Percentiles rank a stretch among this genome's conserved stretches.
phyloP scores from a whole-genome alignment of 2,329 filamentous ascomycete genomes.

The Xylaria sp. region DNA sequence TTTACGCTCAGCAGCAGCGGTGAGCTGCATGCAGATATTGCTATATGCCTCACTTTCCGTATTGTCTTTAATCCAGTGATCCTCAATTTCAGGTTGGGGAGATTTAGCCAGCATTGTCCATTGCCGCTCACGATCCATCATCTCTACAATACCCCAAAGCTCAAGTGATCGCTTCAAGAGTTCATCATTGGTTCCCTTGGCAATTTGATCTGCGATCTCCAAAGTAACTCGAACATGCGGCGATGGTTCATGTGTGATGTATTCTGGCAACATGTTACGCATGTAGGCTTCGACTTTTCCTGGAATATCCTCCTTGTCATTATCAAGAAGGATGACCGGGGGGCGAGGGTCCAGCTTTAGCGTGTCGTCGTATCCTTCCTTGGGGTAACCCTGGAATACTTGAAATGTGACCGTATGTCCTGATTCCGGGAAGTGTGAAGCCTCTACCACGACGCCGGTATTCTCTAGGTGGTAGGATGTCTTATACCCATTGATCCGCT shows the following conservation, averaged over 20 bases:
- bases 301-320: slow-evolving; percentile 69
- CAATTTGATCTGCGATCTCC: slow-evolving; percentile 59
- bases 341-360: slow-evolving; percentile 45
- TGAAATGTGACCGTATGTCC: slow-evolving; percentile 57
- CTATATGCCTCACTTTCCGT: slow-evolving; percentile 67
- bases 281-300: slow-evolving; percentile 69
- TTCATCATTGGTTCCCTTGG: slow-evolving; percentile 61
- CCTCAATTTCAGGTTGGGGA: slow-evolving; percentile 53
- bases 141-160: slow-evolving; percentile 72
- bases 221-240: slow-evolving; percentile 69
- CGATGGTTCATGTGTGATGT: slow-evolving; percentile 69
- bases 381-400: slow-evolving; percentile 53
- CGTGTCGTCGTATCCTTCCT: slow-evolving; percentile 47
- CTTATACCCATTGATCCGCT: slow-evolving; percentile 66
- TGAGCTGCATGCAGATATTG: slow-evolving; percentile 71
- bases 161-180: slow-evolving; percentile 68
- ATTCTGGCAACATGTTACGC: slow-evolving; percentile 65
- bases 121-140: slow-evolving; percentile 70
- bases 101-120: slow-evolving; percentile 67
- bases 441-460: slow-evolving; percentile 63
- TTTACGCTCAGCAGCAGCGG: slow-evolving; percentile 71
- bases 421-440: slow-evolving; percentile 67
- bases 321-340: slow-evolving; percentile 66
- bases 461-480: slow-evolving; percentile 60
- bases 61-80: slow-evolving; percentile 62